A percentile compares a stretch with the other conserved stretches of the same genome.
Conservation (phyloP, 2,329 filamentous ascomycete species). For the Colletotrichum viniferum region DNA sequence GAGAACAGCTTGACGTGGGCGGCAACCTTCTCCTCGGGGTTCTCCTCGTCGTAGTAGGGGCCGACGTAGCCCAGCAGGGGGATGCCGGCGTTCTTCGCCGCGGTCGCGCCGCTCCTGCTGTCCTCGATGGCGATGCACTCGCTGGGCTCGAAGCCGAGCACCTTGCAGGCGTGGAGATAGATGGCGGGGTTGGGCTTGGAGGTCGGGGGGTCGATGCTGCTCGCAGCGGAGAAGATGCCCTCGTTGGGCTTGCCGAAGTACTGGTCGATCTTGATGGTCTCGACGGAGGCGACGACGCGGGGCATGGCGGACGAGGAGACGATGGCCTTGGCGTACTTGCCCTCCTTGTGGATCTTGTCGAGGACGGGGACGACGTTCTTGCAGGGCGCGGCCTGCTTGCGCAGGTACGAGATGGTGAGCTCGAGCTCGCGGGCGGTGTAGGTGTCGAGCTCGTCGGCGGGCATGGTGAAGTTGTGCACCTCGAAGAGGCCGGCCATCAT, state of each 20-base stretch:
- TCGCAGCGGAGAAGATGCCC: constrained; percentile 81
- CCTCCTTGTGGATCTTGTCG: constrained; percentile 61
- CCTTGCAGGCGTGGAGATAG: constrained; percentile 78
- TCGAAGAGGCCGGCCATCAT: constrained; percentile 81
- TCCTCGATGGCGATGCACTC: constrained; percentile 87
- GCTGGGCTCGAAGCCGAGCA: constrained; percentile 70
- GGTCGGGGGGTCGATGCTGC: constrained; percentile 75
- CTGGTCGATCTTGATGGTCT: constrained; percentile 78
- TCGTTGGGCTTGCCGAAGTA: constrained; percentile 76
- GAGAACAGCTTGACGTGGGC: constrained; percentile 13
- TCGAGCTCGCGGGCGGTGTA: constrained; percentile 82
- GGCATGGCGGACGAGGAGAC: constrained; percentile 82
- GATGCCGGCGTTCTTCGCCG: constrained; percentile 76
- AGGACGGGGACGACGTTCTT: constrained; percentile 71
- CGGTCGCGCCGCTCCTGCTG: constrained; percentile 82
- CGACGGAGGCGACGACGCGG: constrained; percentile 77
- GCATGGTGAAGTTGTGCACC: constrained; percentile 76
- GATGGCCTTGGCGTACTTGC: constrained; percentile 76
- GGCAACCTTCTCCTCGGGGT: constrained; percentile 65
- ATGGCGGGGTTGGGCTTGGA: constrained; percentile 91
- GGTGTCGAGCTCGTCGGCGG: constrained; percentile 68
- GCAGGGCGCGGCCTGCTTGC: constrained; percentile 70
- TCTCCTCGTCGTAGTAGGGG: constrained; percentile 68
- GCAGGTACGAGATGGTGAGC: constrained; percentile 80
- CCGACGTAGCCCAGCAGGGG: constrained; percentile 85